Conservation (phyloP, 2,329 filamentous ascomycete genomes). For the Pleomassaria siparia region DNA sequence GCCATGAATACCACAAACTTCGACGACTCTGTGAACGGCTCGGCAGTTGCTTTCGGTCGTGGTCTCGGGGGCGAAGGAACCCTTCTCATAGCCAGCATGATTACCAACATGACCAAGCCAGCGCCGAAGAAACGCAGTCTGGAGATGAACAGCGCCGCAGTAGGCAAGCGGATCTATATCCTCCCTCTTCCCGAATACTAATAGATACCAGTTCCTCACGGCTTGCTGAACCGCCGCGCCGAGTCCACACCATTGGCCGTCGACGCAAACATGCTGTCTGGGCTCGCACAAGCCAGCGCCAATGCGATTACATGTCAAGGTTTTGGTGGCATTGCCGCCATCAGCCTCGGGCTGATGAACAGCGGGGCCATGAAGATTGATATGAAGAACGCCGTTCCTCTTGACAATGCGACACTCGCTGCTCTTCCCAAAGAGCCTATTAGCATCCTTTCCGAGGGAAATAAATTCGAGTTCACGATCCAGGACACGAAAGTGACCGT, state of each 20-base stretch:
- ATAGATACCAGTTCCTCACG: slow-evolving; percentile 14
- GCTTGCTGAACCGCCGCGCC: slow-evolving; percentile 15
- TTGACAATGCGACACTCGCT: slow-evolving; percentile 19
- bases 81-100: slow-evolving; percentile 23
- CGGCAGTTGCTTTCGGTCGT: slow-evolving; percentile 26
- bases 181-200: not conserved
- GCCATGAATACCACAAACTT: slow-evolving; percentile 18
- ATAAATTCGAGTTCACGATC: slow-evolving; percentile 24
- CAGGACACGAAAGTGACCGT: slow-evolving; percentile 19
- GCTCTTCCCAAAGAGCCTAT: slow-evolving; percentile 26
- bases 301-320: slow-evolving; percentile 29
- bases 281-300: slow-evolving; percentile 17
- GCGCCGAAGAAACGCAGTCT: slow-evolving; percentile 3
- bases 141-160: slow-evolving; percentile 8
- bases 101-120: slow-evolving; percentile 16
- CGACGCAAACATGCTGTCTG: slow-evolving; percentile 20
- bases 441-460: slow-evolving; percentile 25
- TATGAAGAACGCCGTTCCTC: slow-evolving; percentile 8
- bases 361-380: slow-evolving; percentile 14
- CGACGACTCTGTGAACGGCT: slow-evolving; percentile 30
- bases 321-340: slow-evolving; percentile 26
- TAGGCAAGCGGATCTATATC: slow-evolving; percentile 16
- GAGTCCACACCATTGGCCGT: slow-evolving; percentile 18
- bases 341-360: slow-evolving; percentile 19
- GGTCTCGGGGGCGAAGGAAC: slow-evolving; percentile 29